Evolutionary conservation across 805 yeast genomes (phyloP).

Genomic region (Phaffomyces antillensis): DNA sequence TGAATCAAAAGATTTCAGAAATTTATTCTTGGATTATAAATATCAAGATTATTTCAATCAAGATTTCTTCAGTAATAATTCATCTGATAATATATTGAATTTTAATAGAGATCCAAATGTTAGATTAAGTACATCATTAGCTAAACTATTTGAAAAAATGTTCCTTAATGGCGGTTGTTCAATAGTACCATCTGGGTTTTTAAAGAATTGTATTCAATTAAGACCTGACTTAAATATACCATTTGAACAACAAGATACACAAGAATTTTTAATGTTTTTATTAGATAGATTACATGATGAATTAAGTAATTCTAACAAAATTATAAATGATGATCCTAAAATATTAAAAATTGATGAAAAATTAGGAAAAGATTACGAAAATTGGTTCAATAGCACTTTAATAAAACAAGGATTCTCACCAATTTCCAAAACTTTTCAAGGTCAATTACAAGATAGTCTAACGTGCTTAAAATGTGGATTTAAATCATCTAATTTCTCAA

Average conservation of each 20-base stretch:
- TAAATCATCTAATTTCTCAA: constrained; percentile 51
- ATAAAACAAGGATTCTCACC: constrained; percentile 61
- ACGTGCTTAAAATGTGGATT: constrained; percentile 60
- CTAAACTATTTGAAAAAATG: constrained; percentile 51
- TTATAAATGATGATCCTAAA: constrained; percentile 32
- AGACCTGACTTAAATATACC: constrained; percentile 69
- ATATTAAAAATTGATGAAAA: constrained; percentile 26
- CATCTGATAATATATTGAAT: not conserved
- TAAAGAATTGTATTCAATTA: constrained; percentile 41
- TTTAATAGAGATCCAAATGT: not conserved
- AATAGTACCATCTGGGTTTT: constrained; percentile 59
- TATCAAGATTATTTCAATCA: constrained; percentile 37
- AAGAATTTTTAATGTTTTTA: constrained; percentile 62
- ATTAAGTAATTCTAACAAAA: constrained; percentile 33
- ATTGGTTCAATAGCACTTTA: constrained; percentile 52
- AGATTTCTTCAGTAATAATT: constrained; percentile 21
- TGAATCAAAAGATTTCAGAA: constrained; percentile 43
- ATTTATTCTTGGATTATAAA: constrained; percentile 39
- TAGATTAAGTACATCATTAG: constrained; percentile 40
- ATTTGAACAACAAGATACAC: constrained; percentile 74
- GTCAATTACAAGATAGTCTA: constrained; percentile 61
- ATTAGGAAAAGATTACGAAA: constrained; percentile 42
- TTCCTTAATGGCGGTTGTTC: constrained; percentile 50
- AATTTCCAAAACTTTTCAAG: constrained; percentile 59
- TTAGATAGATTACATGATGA: constrained; percentile 68